Evolutionary conservation across 1,284 basidiomycete species (phyloP), one percentile per base, ranked within the genome.

Genomic region (Mycena sp.): DNA sequence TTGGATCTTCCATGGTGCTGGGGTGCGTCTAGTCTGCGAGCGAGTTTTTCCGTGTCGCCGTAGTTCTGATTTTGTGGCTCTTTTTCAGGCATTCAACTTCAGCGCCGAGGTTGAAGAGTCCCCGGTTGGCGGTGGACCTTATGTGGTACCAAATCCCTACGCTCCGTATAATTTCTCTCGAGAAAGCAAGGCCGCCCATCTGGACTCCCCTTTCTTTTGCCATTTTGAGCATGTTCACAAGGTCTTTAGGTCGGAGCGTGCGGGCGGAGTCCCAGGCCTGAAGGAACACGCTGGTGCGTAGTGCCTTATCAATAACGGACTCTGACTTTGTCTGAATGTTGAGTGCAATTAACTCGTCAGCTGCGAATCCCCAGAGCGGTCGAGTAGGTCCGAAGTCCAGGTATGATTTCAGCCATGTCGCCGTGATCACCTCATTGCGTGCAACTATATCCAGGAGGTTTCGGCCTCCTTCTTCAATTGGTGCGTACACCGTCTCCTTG

Each of bases 331-430:
- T 17, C 10, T 40, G 3, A 9, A 37, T 37, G 17, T 45, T 44
- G 19, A 56, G 4, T 2, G 53, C 53, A 1, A 43, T 16, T 6
- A 57, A 11, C 26, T 62, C 60, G 21, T 70, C 67, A 4, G 64
- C 60, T 9, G 63, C 30, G 26, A 45, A 64, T 14, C 63, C 59
- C 71, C 71, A 72, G 0, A 57, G 35, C 11, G 64, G 63, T 0
- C 64, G 28, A 1, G 30, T n/a, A 5, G 32, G 29, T 0, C 57
- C 53, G 1, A 64, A 54, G 16, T 66, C 61, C 1, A 71, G 65
- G 57, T 70, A 70, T 1, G 64, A 53, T 48, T 67, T 67, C 23
- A 55, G 44, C 60, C 61, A 65, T 32, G 51, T 69, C 1, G 38
- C 26, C 3, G n/a, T n/a, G n/a, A n/a, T n/a, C n/a, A n/a, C n/a